phyloP scores from a whole-genome alignment of 305 asterid genomes.

The Fraxinus angustifolia region DNA sequence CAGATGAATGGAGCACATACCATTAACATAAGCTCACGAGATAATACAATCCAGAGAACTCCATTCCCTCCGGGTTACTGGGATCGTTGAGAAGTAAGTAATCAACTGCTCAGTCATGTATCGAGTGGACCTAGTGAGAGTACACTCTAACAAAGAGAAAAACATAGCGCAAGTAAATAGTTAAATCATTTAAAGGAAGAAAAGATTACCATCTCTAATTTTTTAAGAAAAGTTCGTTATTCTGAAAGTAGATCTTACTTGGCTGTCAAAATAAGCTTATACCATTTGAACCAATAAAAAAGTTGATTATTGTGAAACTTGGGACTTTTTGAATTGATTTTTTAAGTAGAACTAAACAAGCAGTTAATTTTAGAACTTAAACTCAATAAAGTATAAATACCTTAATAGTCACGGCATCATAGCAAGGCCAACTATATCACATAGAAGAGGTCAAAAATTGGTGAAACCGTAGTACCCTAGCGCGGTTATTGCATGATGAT shows the following conservation, averaged over 20 bases:
- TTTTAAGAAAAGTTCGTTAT: background rate
- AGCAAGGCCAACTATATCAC: background rate
- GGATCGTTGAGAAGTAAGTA: constrained; percentile 24
- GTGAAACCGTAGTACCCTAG: constrained; percentile 34
- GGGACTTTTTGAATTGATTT: constrained; percentile 40
- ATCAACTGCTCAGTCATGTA: constrained; percentile 22
- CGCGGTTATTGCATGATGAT: constrained; percentile 23
- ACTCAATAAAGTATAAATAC: background rate
- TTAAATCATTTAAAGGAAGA: background rate
- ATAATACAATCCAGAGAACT: constrained; percentile 21
- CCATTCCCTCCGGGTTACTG: constrained; percentile 22
- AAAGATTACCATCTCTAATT: background rate
- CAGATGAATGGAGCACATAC: constrained; percentile 31
- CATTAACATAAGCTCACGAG: constrained; percentile 23
- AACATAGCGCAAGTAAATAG: background rate
- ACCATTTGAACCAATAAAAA: background rate
- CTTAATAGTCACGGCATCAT: constrained; percentile 9
- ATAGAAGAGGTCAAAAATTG: constrained; percentile 27
- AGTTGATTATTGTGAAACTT: constrained; percentile 5
- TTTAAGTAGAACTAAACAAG: constrained; percentile 45
- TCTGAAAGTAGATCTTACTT: background rate
- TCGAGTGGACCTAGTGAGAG: background rate
- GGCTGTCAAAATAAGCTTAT: background rate
- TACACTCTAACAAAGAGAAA: constrained; percentile 10
- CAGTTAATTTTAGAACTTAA: background rate